A percentile compares a stretch with the other conserved stretches of the same genome.
Conservation (phyloP, 1,139 yeast genomes). For the Protomyces lactucae-debilis region DNA sequence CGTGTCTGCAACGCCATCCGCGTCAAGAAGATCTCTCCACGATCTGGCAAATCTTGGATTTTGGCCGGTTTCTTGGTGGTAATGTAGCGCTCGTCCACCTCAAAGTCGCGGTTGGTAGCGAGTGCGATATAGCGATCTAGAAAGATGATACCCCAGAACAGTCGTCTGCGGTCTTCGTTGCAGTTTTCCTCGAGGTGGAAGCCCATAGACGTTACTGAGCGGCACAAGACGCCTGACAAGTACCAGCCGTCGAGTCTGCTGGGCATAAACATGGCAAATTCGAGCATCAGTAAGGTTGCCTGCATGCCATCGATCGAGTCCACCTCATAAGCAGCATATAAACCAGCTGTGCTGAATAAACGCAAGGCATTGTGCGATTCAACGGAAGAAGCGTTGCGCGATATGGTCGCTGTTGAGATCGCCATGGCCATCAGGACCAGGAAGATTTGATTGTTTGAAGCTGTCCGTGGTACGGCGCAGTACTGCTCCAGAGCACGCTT, state of each 20-base stretch:
- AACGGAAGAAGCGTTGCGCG: conserved; percentile 10
- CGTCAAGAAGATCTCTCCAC: background rate
- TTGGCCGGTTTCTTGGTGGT: background rate
- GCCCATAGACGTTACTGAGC: background rate
- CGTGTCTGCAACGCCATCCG: background rate
- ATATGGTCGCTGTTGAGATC: conserved; percentile 6
- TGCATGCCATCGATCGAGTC: conserved; percentile 20
- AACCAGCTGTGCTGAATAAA: conserved; percentile 14
- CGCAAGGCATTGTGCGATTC: conserved; percentile 9
- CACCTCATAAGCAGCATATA: conserved; percentile 7
- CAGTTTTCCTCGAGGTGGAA: background rate
- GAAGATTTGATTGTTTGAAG: conserved; percentile 4
- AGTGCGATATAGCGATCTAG: background rate
- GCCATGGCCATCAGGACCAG: conserved; percentile 11
- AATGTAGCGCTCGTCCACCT: background rate
- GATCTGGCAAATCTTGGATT: background rate
- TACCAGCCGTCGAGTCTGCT: conserved; percentile 18
- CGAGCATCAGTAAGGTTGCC: conserved; percentile 3
- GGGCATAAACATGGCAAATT: conserved; percentile 12
- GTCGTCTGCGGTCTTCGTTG: background rate
- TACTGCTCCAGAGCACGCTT: conserved; percentile 1
- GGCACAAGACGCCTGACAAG: conserved; percentile 3
- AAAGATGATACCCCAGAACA: background rate
- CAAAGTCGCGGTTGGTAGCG: background rate
- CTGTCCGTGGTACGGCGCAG: background rate